Evolutionary conservation across 2,329 filamentous ascomycete species (phyloP), one percentile per base, ranked within the genome.

Genomic region (Endocalyx cinctus): DNA sequence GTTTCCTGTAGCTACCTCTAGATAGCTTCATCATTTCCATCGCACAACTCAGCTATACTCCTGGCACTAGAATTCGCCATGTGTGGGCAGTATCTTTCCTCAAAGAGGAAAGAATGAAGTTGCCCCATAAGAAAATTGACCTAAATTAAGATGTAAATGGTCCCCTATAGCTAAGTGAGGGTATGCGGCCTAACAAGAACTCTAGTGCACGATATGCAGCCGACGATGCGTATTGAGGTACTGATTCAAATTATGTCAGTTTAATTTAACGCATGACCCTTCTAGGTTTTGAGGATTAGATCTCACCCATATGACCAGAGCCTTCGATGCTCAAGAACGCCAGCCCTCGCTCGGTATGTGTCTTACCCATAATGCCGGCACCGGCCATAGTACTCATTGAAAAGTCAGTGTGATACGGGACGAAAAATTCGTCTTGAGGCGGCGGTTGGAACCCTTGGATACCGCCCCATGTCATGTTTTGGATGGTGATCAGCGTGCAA

Each of bases 401-500:
- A n/a, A n/a, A 40, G 18, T 43, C 40, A 34, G 71, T 63, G 45
- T 81, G 76, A 51, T 76, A 79, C 0, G 84, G 84, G 0, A 88
- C 81, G 52, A 75, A 86, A 51, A 86, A 80, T 3, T 79, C 76
- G 32, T 77, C 70, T 2, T 54, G 54, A 0, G 84, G 85, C 1
- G 62, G 57, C 2, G 57, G 53, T 43, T 79, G 73, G 66, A 90
- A 89, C 0, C 85, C 86, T 32, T 83, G 74, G 27, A 68, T 55
- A 5, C 84, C 84, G 37, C 77, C 76, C 78, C 79, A 90, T 0
- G 83, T 88, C 79, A 89, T 86, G 63, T 88, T 88, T 53, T 90
- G 84, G 38, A 89, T 79, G 1, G 73, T 72, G 6, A 87, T 64
- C 2, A 90, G 66, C 0, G 83, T 83, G 12, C 84, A 84, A 54